Evolutionary conservation across 2,329 filamentous ascomycete genomes (phyloP).

Genomic region (Cyclaneusma minus): DNA sequence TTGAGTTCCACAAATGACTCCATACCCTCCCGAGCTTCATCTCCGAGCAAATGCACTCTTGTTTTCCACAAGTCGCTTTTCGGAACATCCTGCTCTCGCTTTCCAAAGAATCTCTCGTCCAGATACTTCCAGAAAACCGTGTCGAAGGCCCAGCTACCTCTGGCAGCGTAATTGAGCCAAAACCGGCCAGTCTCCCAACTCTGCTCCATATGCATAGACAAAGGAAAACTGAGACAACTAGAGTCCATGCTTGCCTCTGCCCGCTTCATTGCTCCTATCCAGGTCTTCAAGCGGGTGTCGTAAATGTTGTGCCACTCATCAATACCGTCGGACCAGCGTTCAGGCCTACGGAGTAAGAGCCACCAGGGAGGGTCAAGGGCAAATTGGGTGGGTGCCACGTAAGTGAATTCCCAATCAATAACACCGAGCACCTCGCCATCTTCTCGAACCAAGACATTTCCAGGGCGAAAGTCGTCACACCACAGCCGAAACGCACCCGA

Average conservation of each 20-base stretch:
- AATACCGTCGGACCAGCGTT: conserved; percentile 17
- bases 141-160: conserved; percentile 24
- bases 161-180: conserved; percentile 21
- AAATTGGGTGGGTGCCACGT: conserved; percentile 19
- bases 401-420: conserved; percentile 25
- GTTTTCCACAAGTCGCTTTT: conserved; percentile 14
- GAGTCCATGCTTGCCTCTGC: no score
- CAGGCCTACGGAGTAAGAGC: conserved; percentile 17
- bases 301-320: conserved; percentile 19
- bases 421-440: no score
- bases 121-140: conserved; percentile 22
- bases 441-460: neutral
- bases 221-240: no score
- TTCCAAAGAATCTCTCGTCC: conserved; percentile 20
- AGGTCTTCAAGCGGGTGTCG: conserved; percentile 18
- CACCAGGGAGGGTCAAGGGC: conserved; percentile 20
- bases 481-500: conserved; percentile 1
- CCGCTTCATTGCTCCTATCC: conserved; percentile 17
- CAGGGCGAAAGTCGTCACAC: neutral
- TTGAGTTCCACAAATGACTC: conserved; percentile 18
- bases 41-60: conserved; percentile 15
- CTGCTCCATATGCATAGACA: conserved; percentile 22
- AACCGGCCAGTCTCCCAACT: conserved; percentile 21
- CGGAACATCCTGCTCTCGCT: conserved; percentile 5
- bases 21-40: conserved; percentile 14